A percentile compares a stretch with the other conserved stretches of the same genome.
Evolutionary conservation across 495 filamentous ascomycete species (phyloP).

Genomic region (Neurospora intermedia): DNA sequence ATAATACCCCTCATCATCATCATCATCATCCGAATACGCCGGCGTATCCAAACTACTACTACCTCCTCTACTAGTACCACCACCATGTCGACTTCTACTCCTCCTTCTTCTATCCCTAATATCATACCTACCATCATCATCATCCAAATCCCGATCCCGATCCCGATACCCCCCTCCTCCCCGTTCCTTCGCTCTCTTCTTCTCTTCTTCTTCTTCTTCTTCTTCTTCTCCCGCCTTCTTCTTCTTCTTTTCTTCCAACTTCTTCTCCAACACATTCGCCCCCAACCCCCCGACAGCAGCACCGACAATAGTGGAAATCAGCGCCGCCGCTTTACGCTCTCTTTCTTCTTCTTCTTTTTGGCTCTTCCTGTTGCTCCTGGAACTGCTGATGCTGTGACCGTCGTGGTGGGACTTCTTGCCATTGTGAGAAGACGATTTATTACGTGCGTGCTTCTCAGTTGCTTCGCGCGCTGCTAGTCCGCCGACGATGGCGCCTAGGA

Average conservation of each 20-base stretch:
- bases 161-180: slow-evolving; percentile 6
- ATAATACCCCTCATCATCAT: background rate
- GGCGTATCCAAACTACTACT: background rate
- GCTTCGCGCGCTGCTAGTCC: slow-evolving; percentile 33
- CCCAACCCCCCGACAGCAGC: slow-evolving; percentile 36
- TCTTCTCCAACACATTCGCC: slow-evolving; percentile 36
- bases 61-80: background rate
- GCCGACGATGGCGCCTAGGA: slow-evolving; percentile 35
- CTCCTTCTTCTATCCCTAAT: background rate
- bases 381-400: background rate
- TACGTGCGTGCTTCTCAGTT: slow-evolving; percentile 15
- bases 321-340: slow-evolving; percentile 3
- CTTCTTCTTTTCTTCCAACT: slow-evolving; percentile 22
- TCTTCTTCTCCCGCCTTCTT: background rate
- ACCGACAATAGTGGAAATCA: slow-evolving; percentile 33
- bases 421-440: background rate
- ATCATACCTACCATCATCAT: background rate
- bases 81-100: background rate
- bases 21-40: background rate
- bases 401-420: background rate
- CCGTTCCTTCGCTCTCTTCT: slow-evolving; percentile 23
- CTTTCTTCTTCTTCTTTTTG: slow-evolving; percentile 4
- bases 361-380: background rate
- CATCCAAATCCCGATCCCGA: background rate
- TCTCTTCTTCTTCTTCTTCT: slow-evolving; percentile 12